phyloP scores from a whole-genome alignment of 2,329 filamentous ascomycete species.

The Ophiobolus disseminans region DNA sequence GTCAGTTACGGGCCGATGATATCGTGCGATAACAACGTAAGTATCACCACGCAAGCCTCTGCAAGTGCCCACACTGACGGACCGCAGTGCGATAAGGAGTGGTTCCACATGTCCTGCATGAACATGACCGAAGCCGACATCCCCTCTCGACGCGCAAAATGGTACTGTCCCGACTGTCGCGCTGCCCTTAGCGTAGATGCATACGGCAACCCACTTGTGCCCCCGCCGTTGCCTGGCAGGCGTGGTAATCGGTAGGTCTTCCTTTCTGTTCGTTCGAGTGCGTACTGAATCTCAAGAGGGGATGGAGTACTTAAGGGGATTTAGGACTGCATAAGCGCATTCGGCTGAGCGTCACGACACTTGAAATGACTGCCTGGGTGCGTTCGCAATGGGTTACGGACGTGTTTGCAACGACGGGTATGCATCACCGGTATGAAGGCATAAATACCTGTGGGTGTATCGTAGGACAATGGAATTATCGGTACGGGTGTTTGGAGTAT shows the following conservation, averaged over 20 bases:
- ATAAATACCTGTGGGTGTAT: no score
- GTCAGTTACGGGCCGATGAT: conserved; percentile 87
- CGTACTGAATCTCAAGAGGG: conserved; percentile 43
- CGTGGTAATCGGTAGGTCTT: conserved; percentile 43
- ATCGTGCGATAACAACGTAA: conserved; percentile 76
- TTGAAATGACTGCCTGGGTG: background rate
- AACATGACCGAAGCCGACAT: conserved; percentile 65
- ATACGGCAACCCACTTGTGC: conserved; percentile 42
- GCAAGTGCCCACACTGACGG: conserved; percentile 20
- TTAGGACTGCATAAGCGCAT: conserved; percentile 17
- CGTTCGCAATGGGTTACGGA: background rate
- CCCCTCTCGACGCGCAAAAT: conserved; percentile 76
- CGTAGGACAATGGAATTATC: no score
- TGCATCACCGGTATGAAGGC: background rate
- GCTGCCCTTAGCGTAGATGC: conserved; percentile 35
- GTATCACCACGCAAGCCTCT: background rate
- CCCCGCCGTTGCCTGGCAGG: conserved; percentile 42
- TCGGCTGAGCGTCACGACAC: background rate
- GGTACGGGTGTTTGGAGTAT: conserved; percentile 14
- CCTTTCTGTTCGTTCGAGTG: conserved; percentile 24
- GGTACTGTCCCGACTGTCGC: conserved; percentile 81
- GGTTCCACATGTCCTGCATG: conserved; percentile 85
- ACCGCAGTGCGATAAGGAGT: conserved; percentile 76
- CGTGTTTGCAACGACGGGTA: background rate
- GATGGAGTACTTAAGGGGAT: conserved; percentile 41